Conservation (phyloP, 129 eudicot genomes). For the Arctium lappa region DNA sequence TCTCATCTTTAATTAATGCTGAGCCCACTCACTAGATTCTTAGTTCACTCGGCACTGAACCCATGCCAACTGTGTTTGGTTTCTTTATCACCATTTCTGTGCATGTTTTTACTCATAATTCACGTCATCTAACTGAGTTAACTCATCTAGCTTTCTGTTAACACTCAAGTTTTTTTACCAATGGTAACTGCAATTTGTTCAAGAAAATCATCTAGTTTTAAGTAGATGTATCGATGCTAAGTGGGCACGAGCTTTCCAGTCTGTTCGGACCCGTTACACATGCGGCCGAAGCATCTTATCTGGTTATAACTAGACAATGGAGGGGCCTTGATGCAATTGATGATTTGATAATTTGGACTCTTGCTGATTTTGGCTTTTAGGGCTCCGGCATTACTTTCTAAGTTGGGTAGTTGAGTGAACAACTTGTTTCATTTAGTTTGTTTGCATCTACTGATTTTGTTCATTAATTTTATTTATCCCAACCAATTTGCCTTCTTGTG, state of each 20-base stretch:
- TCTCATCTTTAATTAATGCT: neutral
- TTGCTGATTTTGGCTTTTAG: slow-evolving; percentile 12
- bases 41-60: slow-evolving; percentile 1
- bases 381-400: slow-evolving; percentile 12
- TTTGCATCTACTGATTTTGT: slow-evolving; percentile 5
- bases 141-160: neutral
- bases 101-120: neutral
- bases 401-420: slow-evolving; percentile 20
- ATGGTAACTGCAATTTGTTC: neutral
- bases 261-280: slow-evolving; percentile 19
- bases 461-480: slow-evolving; percentile 2
- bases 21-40: neutral
- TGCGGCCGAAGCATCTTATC: slow-evolving; percentile 28
- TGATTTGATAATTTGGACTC: slow-evolving; percentile 34
- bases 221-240: neutral
- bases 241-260: slow-evolving; percentile 17
- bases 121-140: neutral
- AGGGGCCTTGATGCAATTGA: slow-evolving; percentile 21
- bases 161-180: neutral
- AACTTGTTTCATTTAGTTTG: slow-evolving; percentile 19
- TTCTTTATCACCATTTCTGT: neutral
- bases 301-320: slow-evolving; percentile 24
- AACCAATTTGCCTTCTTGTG: slow-evolving; percentile 8
- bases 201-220: neutral
- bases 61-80: slow-evolving; percentile 3